Percentiles rank a stretch among this genome's conserved stretches.
phyloP scores from a whole-genome alignment of 805 yeast genomes.

The Debaryomyces maramus region DNA sequence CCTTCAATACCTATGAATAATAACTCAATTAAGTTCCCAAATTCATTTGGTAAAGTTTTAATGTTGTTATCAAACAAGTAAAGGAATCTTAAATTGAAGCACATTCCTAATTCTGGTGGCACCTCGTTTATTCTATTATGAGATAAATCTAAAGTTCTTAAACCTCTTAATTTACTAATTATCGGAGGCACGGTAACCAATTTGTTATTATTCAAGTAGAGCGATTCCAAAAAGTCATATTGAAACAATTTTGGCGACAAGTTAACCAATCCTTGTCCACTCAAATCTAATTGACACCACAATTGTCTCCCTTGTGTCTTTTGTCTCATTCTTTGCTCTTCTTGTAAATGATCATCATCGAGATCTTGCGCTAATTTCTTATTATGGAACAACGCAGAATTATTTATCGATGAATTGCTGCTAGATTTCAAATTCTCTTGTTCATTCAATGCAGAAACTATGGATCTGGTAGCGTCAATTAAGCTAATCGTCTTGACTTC shows the following conservation, averaged over 20 bases:
- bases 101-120: conserved; percentile 84
- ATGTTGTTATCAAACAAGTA: conserved; percentile 87
- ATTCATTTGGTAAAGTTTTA: conserved; percentile 71
- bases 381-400: conserved; percentile 41
- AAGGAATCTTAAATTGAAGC: conserved; percentile 76
- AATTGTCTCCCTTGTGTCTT: conserved; percentile 69
- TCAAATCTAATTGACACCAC: conserved; percentile 92
- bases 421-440: conserved; percentile 37
- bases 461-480: conserved; percentile 42
- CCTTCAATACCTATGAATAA: conserved; percentile 93
- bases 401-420: conserved; percentile 35
- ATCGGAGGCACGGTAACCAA: conserved; percentile 65
- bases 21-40: conserved; percentile 82
- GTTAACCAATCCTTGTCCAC: conserved; percentile 80
- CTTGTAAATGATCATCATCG: conserved; percentile 52
- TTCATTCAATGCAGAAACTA: conserved; percentile 39
- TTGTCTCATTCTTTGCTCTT: conserved; percentile 61
- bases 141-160: conserved; percentile 83
- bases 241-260: conserved; percentile 74
- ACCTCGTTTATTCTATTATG: conserved; percentile 67
- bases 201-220: conserved; percentile 85
- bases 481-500: conserved; percentile 39
- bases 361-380: conserved; percentile 44
- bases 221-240: conserved; percentile 80
- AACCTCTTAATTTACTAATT: conserved; percentile 65